These are phyloP conservation scores for Styphnolobium japonicum DNA, from an alignment of 306 rosid species.

Conservation along the genomic window DNA sequence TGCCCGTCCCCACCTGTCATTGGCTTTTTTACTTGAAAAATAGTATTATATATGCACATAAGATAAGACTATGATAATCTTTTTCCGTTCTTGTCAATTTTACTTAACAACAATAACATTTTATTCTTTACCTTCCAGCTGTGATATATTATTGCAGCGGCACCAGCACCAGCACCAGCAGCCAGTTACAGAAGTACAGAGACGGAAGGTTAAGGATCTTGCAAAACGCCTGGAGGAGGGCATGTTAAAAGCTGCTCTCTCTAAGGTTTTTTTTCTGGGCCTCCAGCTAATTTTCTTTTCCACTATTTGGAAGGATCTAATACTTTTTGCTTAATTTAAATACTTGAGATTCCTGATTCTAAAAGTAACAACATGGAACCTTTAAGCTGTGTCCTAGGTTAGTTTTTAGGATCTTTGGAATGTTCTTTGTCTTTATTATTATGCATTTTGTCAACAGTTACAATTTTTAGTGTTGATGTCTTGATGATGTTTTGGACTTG, in stretches of 20 bases:
- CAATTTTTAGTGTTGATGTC: not conserved
- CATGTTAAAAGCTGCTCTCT: constrained; percentile 52
- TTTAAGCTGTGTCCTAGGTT: not conserved
- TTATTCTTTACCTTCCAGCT: constrained; percentile 48
- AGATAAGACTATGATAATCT: not conserved
- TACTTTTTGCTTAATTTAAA: not conserved
- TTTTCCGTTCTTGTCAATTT: not conserved
- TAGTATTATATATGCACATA: not conserved
- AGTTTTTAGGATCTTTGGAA: not conserved
- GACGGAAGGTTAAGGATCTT: constrained; percentile 51
- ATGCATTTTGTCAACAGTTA: not conserved
- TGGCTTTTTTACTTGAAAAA: not conserved
- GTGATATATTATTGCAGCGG: constrained; percentile 45
- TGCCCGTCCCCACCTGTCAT: not conserved
- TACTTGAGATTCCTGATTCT: constrained; percentile 3
- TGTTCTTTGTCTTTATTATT: not conserved
- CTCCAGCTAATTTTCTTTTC: not conserved
- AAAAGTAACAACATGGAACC: constrained; percentile 3
- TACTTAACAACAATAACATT: not conserved
- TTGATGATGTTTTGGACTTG: constrained; percentile 29
- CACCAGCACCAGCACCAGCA: too few species aligned
- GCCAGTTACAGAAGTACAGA: constrained; percentile 39
- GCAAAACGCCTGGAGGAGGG: constrained; percentile 85
- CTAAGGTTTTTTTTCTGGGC: constrained; percentile 56
- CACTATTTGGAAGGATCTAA: not conserved